Evolutionary conservation across 495 filamentous ascomycete genomes (phyloP).

Genomic region (Wilcoxina mikolae): DNA sequence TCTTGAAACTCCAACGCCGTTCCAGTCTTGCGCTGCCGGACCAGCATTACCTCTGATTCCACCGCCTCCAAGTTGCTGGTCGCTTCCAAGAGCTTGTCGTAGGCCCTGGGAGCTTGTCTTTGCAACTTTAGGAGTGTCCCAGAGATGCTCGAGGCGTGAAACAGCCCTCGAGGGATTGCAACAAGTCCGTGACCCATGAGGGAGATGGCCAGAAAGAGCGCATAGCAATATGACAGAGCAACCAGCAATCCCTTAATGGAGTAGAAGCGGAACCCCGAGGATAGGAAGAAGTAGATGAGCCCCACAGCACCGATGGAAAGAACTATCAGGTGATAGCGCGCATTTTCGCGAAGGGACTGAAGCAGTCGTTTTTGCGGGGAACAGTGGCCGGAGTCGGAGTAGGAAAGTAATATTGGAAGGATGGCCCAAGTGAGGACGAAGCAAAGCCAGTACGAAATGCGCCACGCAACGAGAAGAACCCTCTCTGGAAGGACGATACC

Average conservation of each 20-base stretch:
- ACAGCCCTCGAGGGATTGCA: slow-evolving; percentile 66
- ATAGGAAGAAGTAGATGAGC: slow-evolving; percentile 67
- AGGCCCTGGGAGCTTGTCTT: slow-evolving; percentile 58
- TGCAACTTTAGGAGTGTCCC: slow-evolving; percentile 59
- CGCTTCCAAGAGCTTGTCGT: slow-evolving; percentile 80
- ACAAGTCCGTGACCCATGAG: slow-evolving; percentile 96
- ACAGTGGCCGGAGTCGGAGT: slow-evolving; percentile 82
- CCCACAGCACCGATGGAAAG: slow-evolving; percentile 55
- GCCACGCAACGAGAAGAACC: slow-evolving; percentile 68
- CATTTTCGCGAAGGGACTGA: slow-evolving; percentile 74
- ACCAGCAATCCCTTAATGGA: slow-evolving; percentile 69
- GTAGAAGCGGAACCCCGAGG: slow-evolving; percentile 51
- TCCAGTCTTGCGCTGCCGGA: slow-evolving; percentile 67
- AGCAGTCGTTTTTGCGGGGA: slow-evolving; percentile 63
- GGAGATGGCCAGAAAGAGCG: slow-evolving; percentile 77
- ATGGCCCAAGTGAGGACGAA: slow-evolving; percentile 93
- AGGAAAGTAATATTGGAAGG: slow-evolving; percentile 82
- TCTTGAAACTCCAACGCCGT: slow-evolving; percentile 70
- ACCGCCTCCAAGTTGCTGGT: slow-evolving; percentile 64
- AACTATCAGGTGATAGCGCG: slow-evolving; percentile 68
- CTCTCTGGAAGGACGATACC: slow-evolving; percentile 50
- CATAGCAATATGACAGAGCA: slow-evolving; percentile 89
- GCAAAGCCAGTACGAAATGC: slow-evolving; percentile 91
- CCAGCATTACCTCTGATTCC: slow-evolving; percentile 60
- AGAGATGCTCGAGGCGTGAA: slow-evolving; percentile 59